A percentile compares a stretch with the other conserved stretches of the same genome.
phyloP scores from a whole-genome alignment of 2,329 filamentous ascomycete species.

The Botrytis medusae region DNA sequence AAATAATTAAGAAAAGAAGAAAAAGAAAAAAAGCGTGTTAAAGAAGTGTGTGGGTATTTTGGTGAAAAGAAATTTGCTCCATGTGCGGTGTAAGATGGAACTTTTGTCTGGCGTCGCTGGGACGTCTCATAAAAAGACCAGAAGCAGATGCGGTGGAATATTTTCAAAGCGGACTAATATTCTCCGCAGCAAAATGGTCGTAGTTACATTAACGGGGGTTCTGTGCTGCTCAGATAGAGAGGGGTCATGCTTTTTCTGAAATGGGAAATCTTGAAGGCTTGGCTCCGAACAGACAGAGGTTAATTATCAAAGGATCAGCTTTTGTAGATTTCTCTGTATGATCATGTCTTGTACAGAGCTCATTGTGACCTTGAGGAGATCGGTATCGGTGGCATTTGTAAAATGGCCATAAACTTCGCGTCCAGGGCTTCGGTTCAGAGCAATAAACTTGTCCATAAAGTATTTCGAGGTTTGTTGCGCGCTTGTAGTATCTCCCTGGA shows the following conservation, averaged over 20 bases:
- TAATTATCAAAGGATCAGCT: constrained; percentile 64
- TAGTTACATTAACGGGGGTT: constrained; percentile 10
- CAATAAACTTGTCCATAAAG: constrained; percentile 78
- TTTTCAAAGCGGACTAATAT: background rate
- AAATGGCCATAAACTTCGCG: constrained; percentile 60
- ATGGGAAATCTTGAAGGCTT: constrained; percentile 12
- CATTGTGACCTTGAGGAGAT: constrained; percentile 83
- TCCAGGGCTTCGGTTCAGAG: constrained; percentile 64
- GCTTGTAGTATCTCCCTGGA: constrained; percentile 68
- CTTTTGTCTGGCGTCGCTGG: constrained; percentile 1
- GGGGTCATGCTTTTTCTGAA: constrained; percentile 2
- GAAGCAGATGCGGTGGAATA: background rate
- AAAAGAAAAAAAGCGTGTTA: background rate
- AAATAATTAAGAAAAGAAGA: constrained; percentile 3
- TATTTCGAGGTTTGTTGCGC: constrained; percentile 76
- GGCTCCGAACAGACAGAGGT: constrained; percentile 22
- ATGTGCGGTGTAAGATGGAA: constrained; percentile 4
- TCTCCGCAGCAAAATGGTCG: constrained; percentile 4
- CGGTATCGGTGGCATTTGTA: constrained; percentile 64
- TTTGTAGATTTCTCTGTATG: constrained; percentile 79
- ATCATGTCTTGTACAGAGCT: constrained; percentile 84
- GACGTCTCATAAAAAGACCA: constrained; percentile 10
- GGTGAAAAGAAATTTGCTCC: constrained; percentile 13
- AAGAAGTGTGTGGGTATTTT: constrained; percentile 17
- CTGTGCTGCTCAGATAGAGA: constrained; percentile 17